Percentiles rank a stretch among this genome's conserved stretches.
Evolutionary conservation across 345 rosid genomes (phyloP).

Genomic region (Trapa bicornis): DNA sequence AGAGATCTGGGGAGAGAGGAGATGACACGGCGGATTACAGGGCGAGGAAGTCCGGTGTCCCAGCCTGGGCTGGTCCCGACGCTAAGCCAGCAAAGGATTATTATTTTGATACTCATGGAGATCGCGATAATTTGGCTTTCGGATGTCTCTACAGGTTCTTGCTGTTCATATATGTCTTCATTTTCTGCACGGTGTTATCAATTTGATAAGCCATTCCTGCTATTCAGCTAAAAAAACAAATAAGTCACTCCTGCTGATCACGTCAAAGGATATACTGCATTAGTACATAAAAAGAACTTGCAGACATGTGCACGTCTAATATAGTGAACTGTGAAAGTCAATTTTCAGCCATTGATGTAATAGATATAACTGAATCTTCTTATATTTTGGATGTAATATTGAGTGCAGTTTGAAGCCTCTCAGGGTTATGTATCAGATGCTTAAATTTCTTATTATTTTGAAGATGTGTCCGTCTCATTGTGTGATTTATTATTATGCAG

Average conservation of each 20-base stretch:
- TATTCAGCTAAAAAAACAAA: not conserved
- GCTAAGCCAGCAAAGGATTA: conserved; percentile 57
- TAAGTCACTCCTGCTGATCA: not conserved
- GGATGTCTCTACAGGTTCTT: conserved; percentile 68
- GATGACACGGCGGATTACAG: conserved; percentile 22
- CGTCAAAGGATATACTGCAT: not conserved
- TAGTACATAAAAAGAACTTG: not conserved
- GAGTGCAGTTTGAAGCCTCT: not conserved
- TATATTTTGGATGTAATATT: not conserved
- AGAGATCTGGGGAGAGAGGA: conserved; percentile 24
- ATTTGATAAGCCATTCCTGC: not conserved
- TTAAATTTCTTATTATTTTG: not conserved
- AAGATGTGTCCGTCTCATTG: not conserved
- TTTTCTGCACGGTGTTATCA: not conserved
- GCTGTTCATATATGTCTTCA: not conserved
- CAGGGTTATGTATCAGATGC: not conserved
- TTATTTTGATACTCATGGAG: conserved; percentile 77
- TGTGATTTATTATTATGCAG: conserved; percentile 27
- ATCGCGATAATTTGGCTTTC: conserved; percentile 70
- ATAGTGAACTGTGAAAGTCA: not conserved
- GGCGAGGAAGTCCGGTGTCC: conserved; percentile 32
- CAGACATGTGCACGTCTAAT: not conserved
- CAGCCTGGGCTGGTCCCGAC: conserved; percentile 34
- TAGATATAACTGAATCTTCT: not conserved
- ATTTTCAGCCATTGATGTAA: not conserved